These are phyloP conservation scores for Lachancea kluyveri DNA, from an alignment of 805 yeast species.

Conservation along the genomic window DNA sequence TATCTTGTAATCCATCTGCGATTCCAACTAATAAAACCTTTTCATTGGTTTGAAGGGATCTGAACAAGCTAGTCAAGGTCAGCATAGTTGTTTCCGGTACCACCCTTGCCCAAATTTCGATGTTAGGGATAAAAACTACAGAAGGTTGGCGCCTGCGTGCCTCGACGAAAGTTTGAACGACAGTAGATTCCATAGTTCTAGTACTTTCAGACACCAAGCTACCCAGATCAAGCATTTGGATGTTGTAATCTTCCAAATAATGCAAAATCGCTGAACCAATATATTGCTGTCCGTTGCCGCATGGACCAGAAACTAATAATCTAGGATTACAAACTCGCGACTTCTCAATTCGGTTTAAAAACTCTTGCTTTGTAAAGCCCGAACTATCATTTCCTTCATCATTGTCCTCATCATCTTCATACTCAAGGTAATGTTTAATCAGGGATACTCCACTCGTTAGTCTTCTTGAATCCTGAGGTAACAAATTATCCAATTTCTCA, in stretches of 20 bases:
- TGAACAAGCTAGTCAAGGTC: conserved; percentile 62
- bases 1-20: conserved; percentile 45
- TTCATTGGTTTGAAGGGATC: conserved; percentile 66
- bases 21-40: conserved; percentile 68
- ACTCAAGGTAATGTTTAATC: conserved; percentile 30
- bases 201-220: conserved; percentile 71
- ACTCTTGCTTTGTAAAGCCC: conserved; percentile 64
- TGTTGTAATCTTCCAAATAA: conserved; percentile 80
- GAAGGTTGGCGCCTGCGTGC: conserved; percentile 88
- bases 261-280: conserved; percentile 76
- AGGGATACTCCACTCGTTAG: conserved; percentile 20
- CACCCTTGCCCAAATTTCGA: conserved; percentile 69
- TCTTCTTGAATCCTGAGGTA: conserved; percentile 43
- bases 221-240: conserved; percentile 80
- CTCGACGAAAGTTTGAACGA: conserved; percentile 80
- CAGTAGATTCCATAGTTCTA: conserved; percentile 73
- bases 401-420: conserved; percentile 26
- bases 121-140: conserved; percentile 73
- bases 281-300: conserved; percentile 85
- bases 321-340: conserved; percentile 80
- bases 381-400: conserved; percentile 48
- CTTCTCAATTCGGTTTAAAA: conserved; percentile 41
- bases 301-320: conserved; percentile 61
- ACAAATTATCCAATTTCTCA: conserved; percentile 43
- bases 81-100: conserved; percentile 65